Evolutionary conservation across 257 asterid species (phyloP), one percentile per base, ranked within the genome.

Genomic region (Capsicum rhomboideum): DNA sequence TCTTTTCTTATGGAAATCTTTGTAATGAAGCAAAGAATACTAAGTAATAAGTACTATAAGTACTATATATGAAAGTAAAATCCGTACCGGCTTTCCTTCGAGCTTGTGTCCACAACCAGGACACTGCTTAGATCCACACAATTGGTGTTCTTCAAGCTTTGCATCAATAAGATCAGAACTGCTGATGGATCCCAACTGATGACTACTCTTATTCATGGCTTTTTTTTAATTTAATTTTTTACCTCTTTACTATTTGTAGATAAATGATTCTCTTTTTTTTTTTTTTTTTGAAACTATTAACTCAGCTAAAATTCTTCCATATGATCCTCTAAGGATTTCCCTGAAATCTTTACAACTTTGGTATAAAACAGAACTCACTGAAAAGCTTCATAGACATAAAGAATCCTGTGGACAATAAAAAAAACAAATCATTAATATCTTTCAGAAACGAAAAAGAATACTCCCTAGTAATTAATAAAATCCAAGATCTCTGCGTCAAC

Each of bases 61-160:
- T 49, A 75, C 8, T 26, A 49, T 77, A 10, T 75, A 77, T 26
- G 46, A 77, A 77, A 50, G 44, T 42, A 21, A 17, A 28, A 50
- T 63, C 42, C 85, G 79, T 91, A 97, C 99, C 92, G 98, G 97
- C 85, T 95, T 97, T 44, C 92, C 96, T 88, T 97, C 94, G 11
- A 97, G 95, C 88, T 90, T 95, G 91, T 95, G 99, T 14, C 99
- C 99, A 81, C 99, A 97, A 84, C 98, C 94, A 17, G 99, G 99
- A 80, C 99, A 97, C 82, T 92, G 97, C 80, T 93, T 95, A 90
- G 97, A 90, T 94, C 98, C 99, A 82, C 97, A 93, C 64, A 95
- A 84, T 85, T 94, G 98, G 90, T 94, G 98, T 90, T 93, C 99
- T 59, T 97, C 99, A 75, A 97, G 96, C 93, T 97, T 97, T 0